Conservation (phyloP, 2,329 filamentous ascomycete genomes). For the Paramyrothecium sp. region DNA sequence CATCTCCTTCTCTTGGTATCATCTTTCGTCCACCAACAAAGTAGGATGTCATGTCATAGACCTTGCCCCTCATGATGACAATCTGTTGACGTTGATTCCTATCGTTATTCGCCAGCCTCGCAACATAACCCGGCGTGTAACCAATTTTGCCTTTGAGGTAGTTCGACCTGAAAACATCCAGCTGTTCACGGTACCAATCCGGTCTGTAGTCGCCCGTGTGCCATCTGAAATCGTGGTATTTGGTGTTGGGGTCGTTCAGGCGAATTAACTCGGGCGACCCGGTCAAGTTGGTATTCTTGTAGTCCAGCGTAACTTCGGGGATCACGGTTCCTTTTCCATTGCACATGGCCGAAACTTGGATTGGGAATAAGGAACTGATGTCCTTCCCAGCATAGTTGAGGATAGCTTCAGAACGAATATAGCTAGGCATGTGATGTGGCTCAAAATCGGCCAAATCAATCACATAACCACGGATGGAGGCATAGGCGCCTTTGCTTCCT, state of each 20-base stretch:
- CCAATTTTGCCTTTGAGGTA: constrained; percentile 88
- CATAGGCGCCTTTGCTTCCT: constrained; percentile 58
- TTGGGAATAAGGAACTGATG: constrained; percentile 83
- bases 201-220: constrained; percentile 78
- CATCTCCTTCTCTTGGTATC: constrained; percentile 52
- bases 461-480: constrained; percentile 84
- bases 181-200: constrained; percentile 92
- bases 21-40: constrained; percentile 70
- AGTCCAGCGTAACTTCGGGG: constrained; percentile 79
- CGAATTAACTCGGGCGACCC: constrained; percentile 65
- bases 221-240: constrained; percentile 91
- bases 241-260: constrained; percentile 66
- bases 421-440: constrained; percentile 68
- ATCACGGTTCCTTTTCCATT: constrained; percentile 68
- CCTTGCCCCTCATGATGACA: constrained; percentile 72
- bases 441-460: constrained; percentile 76
- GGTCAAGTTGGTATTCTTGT: constrained; percentile 72
- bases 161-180: constrained; percentile 71
- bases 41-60: constrained; percentile 92
- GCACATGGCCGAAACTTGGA: constrained; percentile 92
- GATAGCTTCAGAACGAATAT: constrained; percentile 58
- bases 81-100: constrained; percentile 62
- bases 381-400: constrained; percentile 84
- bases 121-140: constrained; percentile 76
- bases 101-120: constrained; percentile 62